Conservation (phyloP, 169 alveolate species). For the Eimeria tenella region DNA sequence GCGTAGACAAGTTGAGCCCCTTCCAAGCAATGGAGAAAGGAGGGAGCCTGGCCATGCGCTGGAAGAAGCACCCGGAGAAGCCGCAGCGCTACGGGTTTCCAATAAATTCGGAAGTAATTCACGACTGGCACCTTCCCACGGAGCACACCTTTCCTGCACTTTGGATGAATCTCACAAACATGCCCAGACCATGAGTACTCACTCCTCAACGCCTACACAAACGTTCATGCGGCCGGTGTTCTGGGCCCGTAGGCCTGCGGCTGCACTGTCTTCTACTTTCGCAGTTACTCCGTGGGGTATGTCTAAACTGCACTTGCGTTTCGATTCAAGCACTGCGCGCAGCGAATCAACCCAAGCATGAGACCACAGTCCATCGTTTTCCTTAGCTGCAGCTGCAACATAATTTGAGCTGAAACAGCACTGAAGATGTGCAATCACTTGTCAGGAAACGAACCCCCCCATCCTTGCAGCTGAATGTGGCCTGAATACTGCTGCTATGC, state of each 20-base stretch:
- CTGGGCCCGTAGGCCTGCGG: conserved; percentile 59
- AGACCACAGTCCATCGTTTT: not conserved
- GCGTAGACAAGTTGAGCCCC: not conserved
- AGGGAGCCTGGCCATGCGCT: not conserved
- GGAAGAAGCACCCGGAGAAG: not conserved
- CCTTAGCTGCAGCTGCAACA: not conserved
- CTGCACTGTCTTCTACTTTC: not conserved
- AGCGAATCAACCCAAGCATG: not conserved
- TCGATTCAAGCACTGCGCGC: not conserved
- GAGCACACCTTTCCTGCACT: not conserved
- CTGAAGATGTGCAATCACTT: not conserved
- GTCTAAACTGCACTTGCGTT: not conserved
- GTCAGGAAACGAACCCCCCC: not conserved
- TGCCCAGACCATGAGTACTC: not conserved
- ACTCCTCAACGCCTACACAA: not conserved
- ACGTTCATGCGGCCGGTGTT: not conserved
- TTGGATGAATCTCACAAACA: not conserved
- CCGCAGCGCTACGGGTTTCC: not conserved
- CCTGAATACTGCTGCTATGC: not conserved
- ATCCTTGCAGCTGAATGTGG: not conserved
- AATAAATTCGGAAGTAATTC: not conserved
- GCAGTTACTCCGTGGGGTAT: conserved; percentile 55
- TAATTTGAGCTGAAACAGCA: too few species aligned
- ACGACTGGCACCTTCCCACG: not conserved
- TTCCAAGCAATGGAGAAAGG: not conserved